Conservation (phyloP, 2,329 filamentous ascomycete genomes). For the Clarireedia paspali region DNA sequence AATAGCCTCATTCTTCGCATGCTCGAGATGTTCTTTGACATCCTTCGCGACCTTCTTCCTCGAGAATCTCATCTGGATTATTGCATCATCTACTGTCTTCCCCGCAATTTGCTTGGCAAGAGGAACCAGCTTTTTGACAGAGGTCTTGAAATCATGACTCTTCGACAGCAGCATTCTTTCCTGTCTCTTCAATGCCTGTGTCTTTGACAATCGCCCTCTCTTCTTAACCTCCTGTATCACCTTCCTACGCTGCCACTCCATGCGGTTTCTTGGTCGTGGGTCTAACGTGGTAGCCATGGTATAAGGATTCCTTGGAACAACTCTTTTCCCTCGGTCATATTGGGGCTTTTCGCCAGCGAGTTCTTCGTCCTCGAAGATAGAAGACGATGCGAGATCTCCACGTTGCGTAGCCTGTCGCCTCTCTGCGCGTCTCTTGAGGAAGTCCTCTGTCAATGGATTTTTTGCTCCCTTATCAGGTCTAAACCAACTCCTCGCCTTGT, state of each 20-base stretch:
- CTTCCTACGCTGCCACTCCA: slow-evolving; percentile 77
- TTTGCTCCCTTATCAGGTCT: slow-evolving; percentile 11
- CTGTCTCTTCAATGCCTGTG: slow-evolving; percentile 58
- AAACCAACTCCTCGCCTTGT: neutral
- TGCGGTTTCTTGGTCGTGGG: slow-evolving; percentile 64
- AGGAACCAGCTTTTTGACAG: slow-evolving; percentile 83
- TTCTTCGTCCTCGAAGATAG: slow-evolving; percentile 43
- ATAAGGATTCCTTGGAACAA: slow-evolving; percentile 35
- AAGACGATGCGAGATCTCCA: slow-evolving; percentile 39
- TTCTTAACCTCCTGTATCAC: slow-evolving; percentile 67
- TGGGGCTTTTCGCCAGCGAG: slow-evolving; percentile 20
- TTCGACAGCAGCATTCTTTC: slow-evolving; percentile 50
- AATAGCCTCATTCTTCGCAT: slow-evolving; percentile 74
- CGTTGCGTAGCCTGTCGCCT: slow-evolving; percentile 32
- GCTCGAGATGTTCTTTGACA: slow-evolving; percentile 69
- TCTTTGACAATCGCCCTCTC: slow-evolving; percentile 57
- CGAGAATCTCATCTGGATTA: slow-evolving; percentile 90
- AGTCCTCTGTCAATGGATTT: slow-evolving; percentile 57
- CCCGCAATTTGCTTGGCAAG: slow-evolving; percentile 83
- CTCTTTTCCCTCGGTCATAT: slow-evolving; percentile 1
- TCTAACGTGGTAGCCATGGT: slow-evolving; percentile 60
- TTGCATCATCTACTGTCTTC: slow-evolving; percentile 89
- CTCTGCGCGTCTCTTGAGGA: slow-evolving; percentile 31
- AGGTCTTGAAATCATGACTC: slow-evolving; percentile 72
- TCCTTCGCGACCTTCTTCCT: slow-evolving; percentile 88